Evolutionary conservation across 202 grass and related monocot species (phyloP), one percentile per base, ranked within the genome.

Genomic region (Dendrocalamus latiflorus): DNA sequence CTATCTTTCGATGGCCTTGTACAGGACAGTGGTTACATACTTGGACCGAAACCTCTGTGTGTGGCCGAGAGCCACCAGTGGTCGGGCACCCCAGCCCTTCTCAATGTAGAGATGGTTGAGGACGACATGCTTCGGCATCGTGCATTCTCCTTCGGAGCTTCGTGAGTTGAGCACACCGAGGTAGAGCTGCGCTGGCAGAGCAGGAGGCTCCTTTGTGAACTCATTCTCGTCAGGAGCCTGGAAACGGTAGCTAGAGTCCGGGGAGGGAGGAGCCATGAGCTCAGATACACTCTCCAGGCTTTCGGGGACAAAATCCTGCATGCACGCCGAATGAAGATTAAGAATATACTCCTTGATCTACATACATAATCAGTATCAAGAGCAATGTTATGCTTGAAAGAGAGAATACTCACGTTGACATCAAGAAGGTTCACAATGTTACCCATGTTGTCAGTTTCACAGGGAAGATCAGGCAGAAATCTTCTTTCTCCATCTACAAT

Each of bases 271-370:
- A 2, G 81, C 74, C 86, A 87, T 85, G 8, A 99, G 84, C 66
- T 93, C 93, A 2, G 91, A 85, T 36, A 94, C 93, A 26, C 85
- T 90, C 48, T 95, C 74, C 53, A 80, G 70, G 38, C 87, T 93
- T 68, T 93, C 93, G 2, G 96, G 93, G 45, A 95, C 79, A 63
- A 78, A 92, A 36, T 95, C 93, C 89, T 99, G 90, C 34, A 75
- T 36, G 28, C 22, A 65, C 28, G n/a, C 3, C 10, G 4, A n/a
- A 12, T 14, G 8, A 70, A 37, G 6, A 17, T 9, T 44, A 1
- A 9, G 8, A 8, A 6, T 57, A 53, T 18, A 49, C 25, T 8
- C 24, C 57, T 61, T 61, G 13, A 61, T 61, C 58, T 61, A 16
- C 1, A 16, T 0, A 16, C 26, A 62, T 49, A 45, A 75, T 36